A percentile compares a stretch with the other conserved stretches of the same genome.
These are phyloP conservation scores for Silene coronaria DNA, from an alignment of 179 eudicot species.

Conservation along the genomic window DNA sequence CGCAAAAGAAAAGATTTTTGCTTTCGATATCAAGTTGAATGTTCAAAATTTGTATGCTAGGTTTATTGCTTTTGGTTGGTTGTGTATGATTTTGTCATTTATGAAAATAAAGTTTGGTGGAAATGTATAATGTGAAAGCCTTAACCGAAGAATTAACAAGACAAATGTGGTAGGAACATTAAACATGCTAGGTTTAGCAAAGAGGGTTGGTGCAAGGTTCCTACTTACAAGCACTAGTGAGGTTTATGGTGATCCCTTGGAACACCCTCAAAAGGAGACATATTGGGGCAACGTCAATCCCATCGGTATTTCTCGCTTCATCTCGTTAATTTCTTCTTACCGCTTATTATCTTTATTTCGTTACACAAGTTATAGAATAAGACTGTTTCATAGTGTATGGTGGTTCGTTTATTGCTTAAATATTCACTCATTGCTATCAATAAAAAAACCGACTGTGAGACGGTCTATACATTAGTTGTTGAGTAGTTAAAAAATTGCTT, in stretches of 20 bases:
- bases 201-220: slow-evolving; percentile 87
- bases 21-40: not conserved
- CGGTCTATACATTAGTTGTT: not conserved
- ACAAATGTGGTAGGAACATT: slow-evolving; percentile 96
- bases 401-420: too few species aligned
- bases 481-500: not conserved
- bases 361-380: too few species aligned
- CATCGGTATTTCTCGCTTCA: slow-evolving; percentile 43
- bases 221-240: slow-evolving; percentile 93
- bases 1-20: not conserved
- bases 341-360: too few species aligned
- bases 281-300: slow-evolving; percentile 99
- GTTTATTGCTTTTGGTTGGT: not conserved
- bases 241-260: slow-evolving; percentile 92
- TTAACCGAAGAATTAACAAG: slow-evolving; percentile 46
- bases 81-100: not conserved
- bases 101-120: not conserved
- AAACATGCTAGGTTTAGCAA: slow-evolving; percentile 93
- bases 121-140: not conserved
- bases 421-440: too few species aligned
- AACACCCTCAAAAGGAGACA: slow-evolving; percentile 92
- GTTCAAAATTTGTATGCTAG: not conserved
- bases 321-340: not conserved
- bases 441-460: too few species aligned
- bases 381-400: too few species aligned